Evolutionary conservation across 768 basidiomycete genomes (phyloP).

Genomic region (Crassisporium funariophilum): DNA sequence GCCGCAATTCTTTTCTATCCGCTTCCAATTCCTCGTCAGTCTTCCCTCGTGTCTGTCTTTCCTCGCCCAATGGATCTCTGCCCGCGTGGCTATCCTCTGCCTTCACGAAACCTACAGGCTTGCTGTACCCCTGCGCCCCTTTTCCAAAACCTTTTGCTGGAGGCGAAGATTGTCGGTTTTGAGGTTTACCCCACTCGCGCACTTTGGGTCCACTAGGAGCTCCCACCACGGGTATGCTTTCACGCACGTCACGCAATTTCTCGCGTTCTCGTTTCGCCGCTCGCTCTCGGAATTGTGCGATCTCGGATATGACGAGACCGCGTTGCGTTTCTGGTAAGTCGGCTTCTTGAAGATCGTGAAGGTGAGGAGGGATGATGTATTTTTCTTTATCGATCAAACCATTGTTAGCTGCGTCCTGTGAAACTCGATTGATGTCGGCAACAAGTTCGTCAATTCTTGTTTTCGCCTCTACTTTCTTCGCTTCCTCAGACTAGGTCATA

Average conservation of each 20-base stretch:
- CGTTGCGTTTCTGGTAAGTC: conserved; percentile 94
- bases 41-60: conserved; percentile 48
- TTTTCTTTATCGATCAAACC: conserved; percentile 83
- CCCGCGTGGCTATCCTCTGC: conserved; percentile 46
- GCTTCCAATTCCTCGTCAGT: conserved; percentile 90
- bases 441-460: conserved; percentile 66
- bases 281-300: conserved; percentile 93
- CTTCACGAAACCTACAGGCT: conserved; percentile 84
- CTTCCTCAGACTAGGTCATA: conserved; percentile 66
- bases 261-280: conserved; percentile 91
- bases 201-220: conserved; percentile 75
- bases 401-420: conserved; percentile 73
- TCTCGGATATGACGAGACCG: conserved; percentile 93
- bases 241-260: conserved; percentile 78
- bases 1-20: conserved; percentile 73
- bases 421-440: conserved; percentile 68
- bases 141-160: conserved; percentile 55
- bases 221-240: conserved; percentile 45
- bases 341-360: conserved; percentile 94
- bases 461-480: conserved; percentile 61
- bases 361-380: conserved; percentile 92
- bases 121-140: conserved; percentile 75
- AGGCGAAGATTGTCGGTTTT: conserved; percentile 36
- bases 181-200: conserved; percentile 79
- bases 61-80: conserved; percentile 33